These are phyloP conservation scores for Phaffia tasmanica DNA, from an alignment of 768 basidiomycete genomes.

Conservation along the genomic window DNA sequence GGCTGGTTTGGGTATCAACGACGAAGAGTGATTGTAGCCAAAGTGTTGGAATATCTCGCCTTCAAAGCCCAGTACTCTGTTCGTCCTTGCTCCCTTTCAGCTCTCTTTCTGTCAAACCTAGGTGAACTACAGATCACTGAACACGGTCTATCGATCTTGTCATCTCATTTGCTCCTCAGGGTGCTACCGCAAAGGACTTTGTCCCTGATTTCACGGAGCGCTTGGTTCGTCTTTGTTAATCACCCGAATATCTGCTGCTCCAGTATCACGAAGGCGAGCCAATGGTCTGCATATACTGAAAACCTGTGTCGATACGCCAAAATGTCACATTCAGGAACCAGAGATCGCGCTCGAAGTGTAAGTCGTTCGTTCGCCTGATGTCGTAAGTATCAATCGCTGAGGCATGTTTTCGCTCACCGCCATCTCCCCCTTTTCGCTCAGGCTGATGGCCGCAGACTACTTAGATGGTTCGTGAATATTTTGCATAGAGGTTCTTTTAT, in stretches of 20 bases:
- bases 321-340: conserved; percentile 39
- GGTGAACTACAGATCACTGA: too few species aligned
- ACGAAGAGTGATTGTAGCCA: conserved; percentile 63
- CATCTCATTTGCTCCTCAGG: conserved; percentile 36
- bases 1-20: background rate
- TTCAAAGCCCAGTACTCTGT: conserved; percentile 63
- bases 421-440: conserved; percentile 15
- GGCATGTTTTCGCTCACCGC: background rate
- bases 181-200: conserved; percentile 60
- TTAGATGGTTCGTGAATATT: conserved; percentile 31
- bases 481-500: too few species aligned
- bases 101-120: too few species aligned
- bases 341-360: conserved; percentile 84
- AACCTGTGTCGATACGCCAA: background rate
- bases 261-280: too few species aligned
- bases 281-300: too few species aligned
- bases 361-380: conserved; percentile 35
- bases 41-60: conserved; percentile 76
- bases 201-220: conserved; percentile 75
- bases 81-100: background rate
- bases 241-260: too few species aligned
- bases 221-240: conserved; percentile 39
- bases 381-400: conserved; percentile 8
- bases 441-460: conserved; percentile 39
- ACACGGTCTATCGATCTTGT: background rate